These are phyloP conservation scores for Salix suchowensis DNA, from an alignment of 345 rosid genomes.

Conservation along the genomic window DNA sequence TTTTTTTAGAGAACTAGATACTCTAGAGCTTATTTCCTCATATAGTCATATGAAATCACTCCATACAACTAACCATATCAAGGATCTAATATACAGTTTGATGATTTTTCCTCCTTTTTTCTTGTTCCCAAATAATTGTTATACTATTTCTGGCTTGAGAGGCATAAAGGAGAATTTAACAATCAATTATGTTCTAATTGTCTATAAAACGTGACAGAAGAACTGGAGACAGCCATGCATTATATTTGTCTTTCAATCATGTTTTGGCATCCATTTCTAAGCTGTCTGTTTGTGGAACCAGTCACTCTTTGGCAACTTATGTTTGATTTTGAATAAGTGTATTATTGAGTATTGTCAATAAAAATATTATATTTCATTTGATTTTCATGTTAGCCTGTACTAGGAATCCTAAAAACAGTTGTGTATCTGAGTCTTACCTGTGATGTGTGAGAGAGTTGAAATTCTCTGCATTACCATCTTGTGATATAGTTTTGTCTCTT, in stretches of 20 bases:
- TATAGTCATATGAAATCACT: background rate
- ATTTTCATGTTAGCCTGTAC: background rate
- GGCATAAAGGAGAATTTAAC: no score
- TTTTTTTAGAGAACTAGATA: background rate
- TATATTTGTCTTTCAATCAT: background rate
- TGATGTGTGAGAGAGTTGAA: conserved; percentile 3
- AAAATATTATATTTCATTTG: conserved; percentile 1
- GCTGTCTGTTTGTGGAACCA: no score
- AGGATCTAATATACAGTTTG: background rate
- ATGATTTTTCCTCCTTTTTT: background rate
- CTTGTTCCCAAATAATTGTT: background rate
- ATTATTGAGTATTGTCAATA: background rate
- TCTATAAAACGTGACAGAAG: background rate
- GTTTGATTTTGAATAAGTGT: no score
- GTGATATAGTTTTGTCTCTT: background rate
- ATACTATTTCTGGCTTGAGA: background rate
- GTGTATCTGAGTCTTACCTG: background rate
- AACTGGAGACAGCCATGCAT: background rate
- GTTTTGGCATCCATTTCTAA: background rate
- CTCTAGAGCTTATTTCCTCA: background rate
- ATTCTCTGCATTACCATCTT: background rate
- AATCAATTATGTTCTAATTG: background rate
- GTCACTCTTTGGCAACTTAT: no score
- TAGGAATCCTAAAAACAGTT: background rate
- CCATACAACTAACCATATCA: background rate